Evolutionary conservation across 345 rosid genomes (phyloP), one percentile per base, ranked within the genome.

Genomic region (Heritiera littoralis): DNA sequence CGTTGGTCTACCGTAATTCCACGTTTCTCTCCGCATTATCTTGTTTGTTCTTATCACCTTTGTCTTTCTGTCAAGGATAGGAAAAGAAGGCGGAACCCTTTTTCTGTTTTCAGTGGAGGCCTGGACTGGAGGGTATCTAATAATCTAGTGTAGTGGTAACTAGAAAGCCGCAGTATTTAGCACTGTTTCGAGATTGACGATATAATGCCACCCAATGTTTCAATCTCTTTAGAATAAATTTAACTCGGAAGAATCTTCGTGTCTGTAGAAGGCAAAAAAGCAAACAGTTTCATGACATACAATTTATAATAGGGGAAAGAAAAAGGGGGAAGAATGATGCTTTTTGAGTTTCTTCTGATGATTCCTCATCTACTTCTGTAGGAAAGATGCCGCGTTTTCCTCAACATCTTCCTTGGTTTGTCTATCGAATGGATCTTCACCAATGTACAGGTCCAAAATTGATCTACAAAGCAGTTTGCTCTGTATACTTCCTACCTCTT

Each of bases 381-480:
- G 77, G 66, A 92, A 80, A 75, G 89, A 88, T 43, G 92, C 92
- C 60, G 86, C 82, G 72, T 85, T 89, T 85, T 82, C 84, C 68
- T 89, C 87, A 55, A 93, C 78, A 40, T 95, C 96, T 70, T 92
- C 93, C 76, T 89, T 92, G 81, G 99, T 94, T 72, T 79, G 82
- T 81, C 75, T 87, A 70, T 95, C 96, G 68, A 92, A 91, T 49
- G 98, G 94, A 10, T 93, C 92, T 49, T 90, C 95, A 12, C 98
- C 98, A 0, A 95, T 86, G 80, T 93, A 92, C 78, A 95, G 81
- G 87, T 93, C 98, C 69, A 93, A 80, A 67, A 93, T 84, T 18
- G 98, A 93, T 70, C 67, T 84, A 79, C 98, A 92, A 17, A 93
- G 88, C 81, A 90, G 82, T 81, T 93, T 87, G 91, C 97, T 94